Evolutionary conservation across 148 eudicot species (phyloP).

Genomic region (Rhododendron henanense): DNA sequence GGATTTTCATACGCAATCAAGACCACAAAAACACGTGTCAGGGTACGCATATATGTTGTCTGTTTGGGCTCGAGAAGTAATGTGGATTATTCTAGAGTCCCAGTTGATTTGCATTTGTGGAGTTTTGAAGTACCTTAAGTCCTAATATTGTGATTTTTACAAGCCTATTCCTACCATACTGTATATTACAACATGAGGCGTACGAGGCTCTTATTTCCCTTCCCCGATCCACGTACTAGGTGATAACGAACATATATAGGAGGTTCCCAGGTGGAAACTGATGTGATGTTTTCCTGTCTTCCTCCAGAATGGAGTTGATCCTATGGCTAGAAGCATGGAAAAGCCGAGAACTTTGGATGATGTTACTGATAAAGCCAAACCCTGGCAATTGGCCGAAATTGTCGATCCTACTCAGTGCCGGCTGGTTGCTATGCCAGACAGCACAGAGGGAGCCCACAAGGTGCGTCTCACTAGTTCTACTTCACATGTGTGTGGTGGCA

Average conservation of each 20-base stretch:
- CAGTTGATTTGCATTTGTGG: neutral
- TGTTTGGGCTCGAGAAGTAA: neutral
- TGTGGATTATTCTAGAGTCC: neutral
- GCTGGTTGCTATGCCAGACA: constrained; percentile 77
- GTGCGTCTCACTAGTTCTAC: constrained; percentile 26
- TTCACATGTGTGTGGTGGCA: constrained; percentile 5
- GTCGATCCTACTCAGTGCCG: constrained; percentile 76
- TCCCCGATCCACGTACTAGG: neutral
- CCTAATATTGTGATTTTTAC: neutral
- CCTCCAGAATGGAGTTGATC: constrained; percentile 63
- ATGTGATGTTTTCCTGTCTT: neutral
- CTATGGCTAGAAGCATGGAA: constrained; percentile 59
- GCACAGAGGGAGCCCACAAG: constrained; percentile 62
- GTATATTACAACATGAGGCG: neutral
- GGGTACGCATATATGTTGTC: neutral
- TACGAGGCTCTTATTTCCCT: neutral
- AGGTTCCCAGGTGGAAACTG: neutral
- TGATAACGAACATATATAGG: neutral
- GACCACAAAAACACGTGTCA: neutral
- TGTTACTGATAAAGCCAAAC: constrained; percentile 55
- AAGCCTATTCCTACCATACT: neutral
- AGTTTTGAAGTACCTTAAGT: neutral
- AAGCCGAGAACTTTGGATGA: constrained; percentile 73
- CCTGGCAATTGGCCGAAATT: constrained; percentile 83
- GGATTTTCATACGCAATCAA: neutral